These are phyloP conservation scores for Picea abies DNA, from an alignment of 83 land plant genomes.

Conservation along the genomic window DNA sequence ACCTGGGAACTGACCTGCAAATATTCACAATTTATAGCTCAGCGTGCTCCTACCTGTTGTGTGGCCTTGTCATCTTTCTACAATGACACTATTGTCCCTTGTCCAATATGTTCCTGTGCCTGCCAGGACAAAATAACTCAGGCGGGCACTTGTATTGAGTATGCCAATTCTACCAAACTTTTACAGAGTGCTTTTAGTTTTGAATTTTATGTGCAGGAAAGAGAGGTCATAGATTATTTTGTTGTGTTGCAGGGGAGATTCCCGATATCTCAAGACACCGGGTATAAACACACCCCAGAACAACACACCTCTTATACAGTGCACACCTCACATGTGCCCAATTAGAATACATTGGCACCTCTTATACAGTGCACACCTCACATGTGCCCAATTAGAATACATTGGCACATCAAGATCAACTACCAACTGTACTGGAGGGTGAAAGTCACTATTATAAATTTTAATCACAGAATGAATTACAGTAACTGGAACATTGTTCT, in stretches of 20 bases:
- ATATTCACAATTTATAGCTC: slow-evolving; percentile 45
- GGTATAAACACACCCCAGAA: slow-evolving; percentile 39
- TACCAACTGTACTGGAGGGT: slow-evolving; percentile 58
- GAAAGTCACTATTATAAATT: slow-evolving; percentile 48
- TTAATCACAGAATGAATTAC: slow-evolving; percentile 50
- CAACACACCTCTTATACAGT: slow-evolving; percentile 35
- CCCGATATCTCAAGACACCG: slow-evolving; percentile 24
- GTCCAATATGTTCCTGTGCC: slow-evolving; percentile 39
- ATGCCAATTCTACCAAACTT: slow-evolving; percentile 10
- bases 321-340: slow-evolving; percentile 61
- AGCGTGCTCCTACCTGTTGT: slow-evolving; percentile 39
- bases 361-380: slow-evolving; percentile 49
- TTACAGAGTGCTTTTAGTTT: background rate
- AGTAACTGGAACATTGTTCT: slow-evolving; percentile 52
- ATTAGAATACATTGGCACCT: slow-evolving; percentile 57
- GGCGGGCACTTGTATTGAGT: slow-evolving; percentile 27
- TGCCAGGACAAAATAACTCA: slow-evolving; percentile 26
- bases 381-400: slow-evolving; percentile 57
- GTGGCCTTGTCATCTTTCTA: slow-evolving; percentile 59
- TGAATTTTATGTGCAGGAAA: background rate
- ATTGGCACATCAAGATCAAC: slow-evolving; percentile 61
- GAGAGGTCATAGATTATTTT: background rate
- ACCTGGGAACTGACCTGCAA: slow-evolving; percentile 55
- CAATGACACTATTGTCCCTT: slow-evolving; percentile 47
- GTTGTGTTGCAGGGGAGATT: slow-evolving; percentile 31